Conservation (phyloP, 768 basidiomycete genomes). For the Amanita brunnescens region DNA sequence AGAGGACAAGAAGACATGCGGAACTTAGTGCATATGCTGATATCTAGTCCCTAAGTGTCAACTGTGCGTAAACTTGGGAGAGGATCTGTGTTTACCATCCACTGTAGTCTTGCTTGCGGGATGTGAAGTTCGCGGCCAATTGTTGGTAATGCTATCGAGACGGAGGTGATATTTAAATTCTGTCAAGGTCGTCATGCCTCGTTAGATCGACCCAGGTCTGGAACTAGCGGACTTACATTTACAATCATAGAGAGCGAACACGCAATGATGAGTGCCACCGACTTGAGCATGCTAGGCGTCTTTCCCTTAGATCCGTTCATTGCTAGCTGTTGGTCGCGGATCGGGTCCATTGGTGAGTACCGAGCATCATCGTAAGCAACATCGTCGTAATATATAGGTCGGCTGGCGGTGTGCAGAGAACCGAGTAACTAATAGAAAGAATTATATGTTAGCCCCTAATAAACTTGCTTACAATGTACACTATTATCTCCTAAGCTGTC, state of each 20-base stretch:
- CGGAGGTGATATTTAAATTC: constrained; percentile 36
- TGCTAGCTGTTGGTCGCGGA: too few relatives aligned
- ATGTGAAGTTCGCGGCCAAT: constrained; percentile 44
- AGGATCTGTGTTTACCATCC: constrained; percentile 30
- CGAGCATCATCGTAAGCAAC: too few relatives aligned
- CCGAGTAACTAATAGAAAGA: too few relatives aligned
- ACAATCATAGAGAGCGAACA: constrained; percentile 33
- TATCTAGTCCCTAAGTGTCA: neutral
- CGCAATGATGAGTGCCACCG: constrained; percentile 19
- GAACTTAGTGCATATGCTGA: constrained; percentile 64
- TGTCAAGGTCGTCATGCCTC: constrained; percentile 12
- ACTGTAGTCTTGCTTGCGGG: constrained; percentile 46
- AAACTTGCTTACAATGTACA: too few relatives aligned
- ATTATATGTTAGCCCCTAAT: too few relatives aligned
- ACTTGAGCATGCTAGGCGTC: constrained; percentile 6
- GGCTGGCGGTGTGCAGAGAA: too few relatives aligned
- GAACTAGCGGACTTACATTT: constrained; percentile 17
- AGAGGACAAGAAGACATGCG: constrained; percentile 69
- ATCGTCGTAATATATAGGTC: too few relatives aligned
- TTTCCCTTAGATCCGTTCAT: neutral
- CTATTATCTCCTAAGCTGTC: too few relatives aligned
- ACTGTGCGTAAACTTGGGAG: constrained; percentile 9
- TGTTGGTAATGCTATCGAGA: constrained; percentile 42
- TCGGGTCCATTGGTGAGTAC: too few relatives aligned
- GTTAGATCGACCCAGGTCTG: neutral